Conservation (phyloP, 345 rosid genomes). For the Acer yangbiense region DNA sequence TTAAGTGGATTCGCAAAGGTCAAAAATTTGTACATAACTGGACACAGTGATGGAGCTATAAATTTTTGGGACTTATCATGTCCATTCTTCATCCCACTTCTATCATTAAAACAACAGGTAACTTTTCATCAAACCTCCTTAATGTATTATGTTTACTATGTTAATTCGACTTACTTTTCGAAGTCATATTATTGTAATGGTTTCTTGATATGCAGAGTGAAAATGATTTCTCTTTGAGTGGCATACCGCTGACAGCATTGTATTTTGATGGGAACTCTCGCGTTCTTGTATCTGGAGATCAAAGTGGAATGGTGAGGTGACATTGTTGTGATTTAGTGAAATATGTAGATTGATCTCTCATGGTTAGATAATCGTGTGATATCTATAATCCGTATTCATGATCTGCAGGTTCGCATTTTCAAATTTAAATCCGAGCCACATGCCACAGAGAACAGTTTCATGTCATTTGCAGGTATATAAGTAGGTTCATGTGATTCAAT, state of each 20-base stretch:
- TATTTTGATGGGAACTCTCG: constrained; percentile 55
- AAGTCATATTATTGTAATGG: background rate
- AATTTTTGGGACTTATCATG: constrained; percentile 86
- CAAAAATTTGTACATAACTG: constrained; percentile 76
- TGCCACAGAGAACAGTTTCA: constrained; percentile 58
- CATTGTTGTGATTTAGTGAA: constrained; percentile 6
- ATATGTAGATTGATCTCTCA: background rate
- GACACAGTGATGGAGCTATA: constrained; percentile 82
- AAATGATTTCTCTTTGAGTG: constrained; percentile 64
- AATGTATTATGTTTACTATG: background rate
- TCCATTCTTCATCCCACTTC: constrained; percentile 58
- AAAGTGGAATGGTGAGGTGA: constrained; percentile 64
- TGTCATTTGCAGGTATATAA: constrained; percentile 65
- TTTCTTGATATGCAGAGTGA: constrained; percentile 55
- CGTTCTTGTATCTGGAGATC: constrained; percentile 80
- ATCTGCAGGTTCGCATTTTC: constrained; percentile 69
- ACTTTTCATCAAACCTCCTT: background rate
- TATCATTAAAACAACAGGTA: constrained; percentile 83
- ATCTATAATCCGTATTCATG: background rate
- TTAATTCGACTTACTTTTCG: no score
- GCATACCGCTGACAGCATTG: constrained; percentile 63
- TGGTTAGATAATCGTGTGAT: constrained; percentile 1
- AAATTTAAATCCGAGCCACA: constrained; percentile 77
- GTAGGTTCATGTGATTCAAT: background rate
- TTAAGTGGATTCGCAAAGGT: constrained; percentile 75